Base-by-base conservation (phyloP, 2,329 filamentous ascomycete species). In the Tolypocladium paradoxum region DNA sequence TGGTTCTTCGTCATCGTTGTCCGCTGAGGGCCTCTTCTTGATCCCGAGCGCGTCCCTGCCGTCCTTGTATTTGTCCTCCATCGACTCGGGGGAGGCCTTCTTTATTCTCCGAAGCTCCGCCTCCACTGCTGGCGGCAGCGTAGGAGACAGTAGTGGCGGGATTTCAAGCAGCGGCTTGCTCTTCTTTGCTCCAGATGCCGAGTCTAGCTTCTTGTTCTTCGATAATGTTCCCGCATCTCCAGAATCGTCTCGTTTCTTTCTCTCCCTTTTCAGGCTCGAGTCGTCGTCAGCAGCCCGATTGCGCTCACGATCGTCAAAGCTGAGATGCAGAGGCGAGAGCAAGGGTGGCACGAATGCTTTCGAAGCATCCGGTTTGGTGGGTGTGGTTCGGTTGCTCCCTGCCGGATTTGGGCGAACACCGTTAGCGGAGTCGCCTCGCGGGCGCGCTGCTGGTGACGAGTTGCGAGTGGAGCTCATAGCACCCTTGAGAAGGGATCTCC, bases 81-180 rank as follows among this genome's bases (percentile, higher is more conserved):
- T 46, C 4, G 55, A 53, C 14, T 63, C 65, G 36, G 60, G 50
- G 5, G 62, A 57, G 14, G 50, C 62, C 64, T 64, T 73, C 62
- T 59, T 64, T 57, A 55, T 64, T 61, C 57, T 63, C 20, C 55
- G 63, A 35, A 70, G 53, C 53, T 68, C 68, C 4, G 64, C 74
- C 55, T 82, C 76, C 0, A 83, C 66, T 20, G 74, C 62, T 0
- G 76, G 68, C 1, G 79, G 79, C 7, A 83, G 63, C 0, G 78
- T 82, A 0, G 79, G 79, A 0, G 79, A 83, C 12, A 83, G 67
- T 7, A 82, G 66, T 0, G 73, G 67, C 0, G 78, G 79, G 29
- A 82, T 63, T 48, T 67, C 67, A 9, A 64, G 35, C 0, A 69
- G 62, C 1, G 68, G 62, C 49, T 62, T 72, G 22, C 69, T 64